Evolutionary conservation across 73 alveolate genomes (phyloP).

Genomic region (Paramecium bursaria): DNA sequence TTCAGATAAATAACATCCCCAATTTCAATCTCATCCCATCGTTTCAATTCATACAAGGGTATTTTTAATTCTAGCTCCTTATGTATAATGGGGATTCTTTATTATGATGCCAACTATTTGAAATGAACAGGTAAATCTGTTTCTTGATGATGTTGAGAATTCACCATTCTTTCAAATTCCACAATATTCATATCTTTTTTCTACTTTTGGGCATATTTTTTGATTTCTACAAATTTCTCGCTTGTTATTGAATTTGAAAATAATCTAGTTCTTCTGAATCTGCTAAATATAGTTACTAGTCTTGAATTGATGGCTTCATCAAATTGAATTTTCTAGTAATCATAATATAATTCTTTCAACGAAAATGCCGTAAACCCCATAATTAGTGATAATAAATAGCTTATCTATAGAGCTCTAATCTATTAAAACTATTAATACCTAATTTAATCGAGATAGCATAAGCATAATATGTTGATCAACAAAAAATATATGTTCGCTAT

Average conservation of each 20-base stretch:
- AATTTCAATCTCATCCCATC: constrained; percentile 53
- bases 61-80: too few relatives aligned
- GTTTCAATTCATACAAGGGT: neutral
- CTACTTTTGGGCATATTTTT: neutral
- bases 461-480: constrained; percentile 28
- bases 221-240: neutral
- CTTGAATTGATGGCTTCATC: constrained; percentile 41
- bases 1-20: constrained; percentile 69
- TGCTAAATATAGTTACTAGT: constrained; percentile 16
- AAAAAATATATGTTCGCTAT: constrained; percentile 27
- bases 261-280: constrained; percentile 5
- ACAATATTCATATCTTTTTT: constrained; percentile 6
- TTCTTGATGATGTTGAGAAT: constrained; percentile 1
- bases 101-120: neutral
- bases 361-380: neutral
- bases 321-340: neutral
- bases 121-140: neutral
- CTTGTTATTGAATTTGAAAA: neutral
- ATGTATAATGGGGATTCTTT: constrained; percentile 34
- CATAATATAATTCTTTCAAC: constrained; percentile 27
- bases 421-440: constrained; percentile 9
- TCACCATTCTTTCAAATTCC: constrained; percentile 10
- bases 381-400: constrained; percentile 12
- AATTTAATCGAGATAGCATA: too few relatives aligned
- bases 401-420: neutral